phyloP scores from a whole-genome alignment of 2,329 filamentous ascomycete genomes.

The Cladosporium sphaerospermum region DNA sequence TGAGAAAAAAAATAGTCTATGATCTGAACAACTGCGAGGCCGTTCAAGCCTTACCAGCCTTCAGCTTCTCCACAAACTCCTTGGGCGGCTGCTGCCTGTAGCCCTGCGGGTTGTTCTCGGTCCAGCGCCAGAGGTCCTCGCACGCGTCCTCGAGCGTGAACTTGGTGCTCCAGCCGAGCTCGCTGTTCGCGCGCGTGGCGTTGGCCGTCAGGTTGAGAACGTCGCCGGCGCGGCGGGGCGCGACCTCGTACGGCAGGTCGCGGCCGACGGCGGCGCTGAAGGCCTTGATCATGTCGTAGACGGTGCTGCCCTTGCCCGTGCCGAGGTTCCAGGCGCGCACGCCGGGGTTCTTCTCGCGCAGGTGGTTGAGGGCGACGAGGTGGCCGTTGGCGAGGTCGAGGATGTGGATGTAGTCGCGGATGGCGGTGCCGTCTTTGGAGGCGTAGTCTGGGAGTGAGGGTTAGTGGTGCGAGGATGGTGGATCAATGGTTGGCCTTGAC shows the following conservation, averaged over 20 bases:
- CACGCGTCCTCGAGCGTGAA: constrained; percentile 88
- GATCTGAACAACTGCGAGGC: no score
- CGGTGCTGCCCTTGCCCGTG: constrained; percentile 88
- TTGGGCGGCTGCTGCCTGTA: constrained; percentile 88
- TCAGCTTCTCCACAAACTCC: constrained; percentile 59
- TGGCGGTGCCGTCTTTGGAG: constrained; percentile 85
- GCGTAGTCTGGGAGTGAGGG: constrained; percentile 62
- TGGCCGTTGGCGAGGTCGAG: constrained; percentile 83
- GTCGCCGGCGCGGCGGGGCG: constrained; percentile 74
- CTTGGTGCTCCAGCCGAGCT: constrained; percentile 89
- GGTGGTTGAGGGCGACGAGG: constrained; percentile 81
- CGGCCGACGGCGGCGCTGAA: constrained; percentile 83
- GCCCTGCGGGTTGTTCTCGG: constrained; percentile 90
- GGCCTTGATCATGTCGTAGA: constrained; percentile 95
- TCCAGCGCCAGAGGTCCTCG: constrained; percentile 93
- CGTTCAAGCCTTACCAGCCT: constrained; percentile 20
- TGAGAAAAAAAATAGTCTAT: no score
- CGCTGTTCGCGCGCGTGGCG: constrained; percentile 75
- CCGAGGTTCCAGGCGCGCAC: constrained; percentile 96
- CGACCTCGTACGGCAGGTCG: constrained; percentile 80
- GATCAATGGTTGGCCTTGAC: constrained; percentile 26
- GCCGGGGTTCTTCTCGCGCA: constrained; percentile 76
- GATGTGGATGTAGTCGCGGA: constrained; percentile 97
- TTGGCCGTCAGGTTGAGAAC: constrained; percentile 94
- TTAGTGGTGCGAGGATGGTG: constrained; percentile 11